Evolutionary conservation across 1,284 basidiomycete species (phyloP), one percentile per base, ranked within the genome.

Genomic region (Rhizoctonia solani): DNA sequence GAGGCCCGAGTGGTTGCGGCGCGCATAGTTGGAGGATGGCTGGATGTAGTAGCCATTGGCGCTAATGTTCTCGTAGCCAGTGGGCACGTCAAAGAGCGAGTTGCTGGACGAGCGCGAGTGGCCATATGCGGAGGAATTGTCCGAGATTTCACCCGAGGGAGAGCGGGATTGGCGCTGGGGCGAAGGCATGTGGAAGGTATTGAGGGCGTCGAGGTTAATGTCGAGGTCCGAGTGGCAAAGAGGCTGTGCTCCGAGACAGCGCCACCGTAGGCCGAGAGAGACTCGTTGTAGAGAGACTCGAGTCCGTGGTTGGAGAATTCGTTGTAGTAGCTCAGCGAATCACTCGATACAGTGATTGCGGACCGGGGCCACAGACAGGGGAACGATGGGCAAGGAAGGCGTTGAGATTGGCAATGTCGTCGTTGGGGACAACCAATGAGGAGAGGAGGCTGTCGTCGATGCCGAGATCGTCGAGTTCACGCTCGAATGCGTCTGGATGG

Each of bases 401-500:
- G 55, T 69, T 54, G 58, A 59, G 32, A 53, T 66, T 71, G 49
- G 61, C 65, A 34, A 69, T 80, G 78, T 85, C 87, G 71, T 85
- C 80, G 78, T 84, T 83, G 76, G 83, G 82, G 72, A 82, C 79
- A 77, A 88, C 84, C 69, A 86, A 79, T 70, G 83, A 83, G 71
- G 47, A 50, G 47, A 63, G 37, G 8, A 63, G 47, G n/a, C 47
- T 63, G 6, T 63, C 59, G 59, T 63, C 59, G 83, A 69, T 83
- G 83, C 74, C 88, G 83, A 76, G 82, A 83, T 39, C 81, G 78
- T 92, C 90, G 74, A 92, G 83, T 77, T 92, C 90, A 59, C 84
- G 83, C 74, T 91, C 90, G 79, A 91, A 91, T 70, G 86, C 82
- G 81, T 91, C 89, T 70, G 88, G 87, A 75, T 87, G 84, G 56